Evolutionary conservation across 148 eudicot species (phyloP), one percentile per base, ranked within the genome.

Genomic region (Rhododendron vialii): DNA sequence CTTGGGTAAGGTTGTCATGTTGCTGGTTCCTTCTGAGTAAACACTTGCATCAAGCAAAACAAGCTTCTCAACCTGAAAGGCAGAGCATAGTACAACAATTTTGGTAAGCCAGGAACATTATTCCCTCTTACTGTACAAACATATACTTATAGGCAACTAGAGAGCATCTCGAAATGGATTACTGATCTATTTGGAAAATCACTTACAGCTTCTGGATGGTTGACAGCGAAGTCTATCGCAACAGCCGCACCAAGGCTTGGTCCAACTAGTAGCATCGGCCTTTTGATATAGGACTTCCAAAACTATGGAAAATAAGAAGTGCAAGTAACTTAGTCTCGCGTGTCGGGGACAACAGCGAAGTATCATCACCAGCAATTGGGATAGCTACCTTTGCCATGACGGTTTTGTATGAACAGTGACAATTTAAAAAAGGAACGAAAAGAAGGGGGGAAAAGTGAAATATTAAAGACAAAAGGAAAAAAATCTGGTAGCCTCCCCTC

Each of bases 221-320:
- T 87, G 80, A 91, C 89, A 79, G 92, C 91, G 90, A 97, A 95
- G 91, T 97, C 99, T 83, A 95, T 87, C 22, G 99, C 98, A 76
- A 95, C 90, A 18, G 99, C 98, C 15, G 98, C 98, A 80, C 98
- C 99, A 84, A 97, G 94, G 87, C 99, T 97, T 77, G 99, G 98
- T 87, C 99, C 99, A 79, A 95, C 95, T 71, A 97, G 92, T 85
- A 90, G 80, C 98, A 97, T 92, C 11, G 99, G 98, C 90, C 93
- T 92, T 84, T 90, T 89, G 90, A 97, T 93, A 83, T 97, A 89
- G 8, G 94, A 91, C 86, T 88, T 93, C 99, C 98, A 97, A 45
- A 97, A 92, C 99, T 97, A 90, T 82, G 45, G 69, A 33, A 83
- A 71, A 84, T 33, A 83, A 75, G 57, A 43, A 53, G 17, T 35